Percentiles rank a stretch among this genome's conserved stretches.
Evolutionary conservation across 441 rosid species (phyloP).

Genomic region (Adansonia gregorii): DNA sequence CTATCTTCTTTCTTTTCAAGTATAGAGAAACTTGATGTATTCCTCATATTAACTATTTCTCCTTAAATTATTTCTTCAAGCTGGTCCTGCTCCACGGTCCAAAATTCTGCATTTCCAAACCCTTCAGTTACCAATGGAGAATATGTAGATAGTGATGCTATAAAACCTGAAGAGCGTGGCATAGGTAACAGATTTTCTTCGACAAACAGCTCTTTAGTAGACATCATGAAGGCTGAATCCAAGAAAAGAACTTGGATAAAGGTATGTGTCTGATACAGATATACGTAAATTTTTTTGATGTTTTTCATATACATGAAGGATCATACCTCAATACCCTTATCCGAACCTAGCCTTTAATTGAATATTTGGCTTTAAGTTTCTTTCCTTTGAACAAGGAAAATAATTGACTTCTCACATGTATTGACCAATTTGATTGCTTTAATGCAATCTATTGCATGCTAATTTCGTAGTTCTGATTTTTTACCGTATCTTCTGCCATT

Average conservation of each 20-base stretch:
- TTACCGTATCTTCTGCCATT: constrained; percentile 12
- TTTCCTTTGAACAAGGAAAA: not conserved
- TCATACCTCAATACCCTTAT: no score
- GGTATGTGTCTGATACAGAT: no score
- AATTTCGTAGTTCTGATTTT: not conserved
- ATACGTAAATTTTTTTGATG: no score
- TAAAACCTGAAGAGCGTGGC: constrained; percentile 31
- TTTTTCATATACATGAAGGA: no score
- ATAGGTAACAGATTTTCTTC: constrained; percentile 32
- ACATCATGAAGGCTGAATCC: constrained; percentile 17
- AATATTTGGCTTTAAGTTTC: not conserved
- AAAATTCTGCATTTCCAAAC: constrained; percentile 31
- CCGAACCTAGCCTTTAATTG: not conserved
- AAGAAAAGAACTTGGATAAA: not conserved
- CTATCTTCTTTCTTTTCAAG: not conserved
- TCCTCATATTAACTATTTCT: not conserved
- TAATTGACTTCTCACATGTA: no score
- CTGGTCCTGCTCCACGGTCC: constrained; percentile 1
- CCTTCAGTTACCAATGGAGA: constrained; percentile 24
- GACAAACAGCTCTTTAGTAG: constrained; percentile 27
- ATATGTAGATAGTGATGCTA: constrained; percentile 25
- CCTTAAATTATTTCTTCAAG: constrained; percentile 12
- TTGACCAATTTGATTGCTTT: not conserved
- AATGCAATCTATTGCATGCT: not conserved
- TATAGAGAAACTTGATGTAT: not conserved